phyloP scores from a whole-genome alignment of 2,329 filamentous ascomycete species.

The Stagonosporopsis chrysanthemi region DNA sequence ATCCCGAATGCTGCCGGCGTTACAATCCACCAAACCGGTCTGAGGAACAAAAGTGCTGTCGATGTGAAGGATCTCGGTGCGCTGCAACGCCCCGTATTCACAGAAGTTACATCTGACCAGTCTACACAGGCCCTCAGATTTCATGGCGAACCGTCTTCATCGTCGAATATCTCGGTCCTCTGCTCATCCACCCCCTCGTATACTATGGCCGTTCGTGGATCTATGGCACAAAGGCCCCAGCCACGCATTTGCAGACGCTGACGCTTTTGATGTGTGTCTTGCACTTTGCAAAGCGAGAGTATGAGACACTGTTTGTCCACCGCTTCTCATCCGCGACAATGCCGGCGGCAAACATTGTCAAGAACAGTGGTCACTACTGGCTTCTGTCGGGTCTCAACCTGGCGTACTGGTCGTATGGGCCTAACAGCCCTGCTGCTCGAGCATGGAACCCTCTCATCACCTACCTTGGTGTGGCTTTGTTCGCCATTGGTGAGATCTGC shows the following conservation, averaged over 20 bases:
- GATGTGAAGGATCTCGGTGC: slow-evolving; percentile 93
- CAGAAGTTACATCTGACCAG: slow-evolving; percentile 8
- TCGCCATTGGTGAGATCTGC: slow-evolving; percentile 76
- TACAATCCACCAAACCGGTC: slow-evolving; percentile 62
- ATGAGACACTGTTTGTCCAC: slow-evolving; percentile 93
- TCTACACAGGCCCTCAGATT: slow-evolving; percentile 76
- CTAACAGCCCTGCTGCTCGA: slow-evolving; percentile 70
- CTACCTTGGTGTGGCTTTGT: slow-evolving; percentile 74
- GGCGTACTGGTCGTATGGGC: slow-evolving; percentile 85
- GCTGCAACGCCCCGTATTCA: not conserved
- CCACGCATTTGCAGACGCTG: slow-evolving; percentile 74
- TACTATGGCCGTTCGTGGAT: slow-evolving; percentile 75
- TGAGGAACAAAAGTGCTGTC: slow-evolving; percentile 68
- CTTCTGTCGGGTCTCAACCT: slow-evolving; percentile 78
- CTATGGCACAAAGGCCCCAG: slow-evolving; percentile 64
- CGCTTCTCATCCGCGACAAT: slow-evolving; percentile 95
- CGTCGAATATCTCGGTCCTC: slow-evolving; percentile 91
- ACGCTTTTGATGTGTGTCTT: slow-evolving; percentile 75
- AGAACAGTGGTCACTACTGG: slow-evolving; percentile 97
- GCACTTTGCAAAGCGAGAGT: slow-evolving; percentile 95
- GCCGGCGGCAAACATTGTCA: slow-evolving; percentile 89
- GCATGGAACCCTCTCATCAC: slow-evolving; percentile 54
- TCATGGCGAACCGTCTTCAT: slow-evolving; percentile 93
- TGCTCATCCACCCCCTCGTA: slow-evolving; percentile 83
- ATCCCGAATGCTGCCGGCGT: slow-evolving; percentile 63